Conservation (phyloP, 345 rosid species). For the Eutrema heterophyllum region DNA sequence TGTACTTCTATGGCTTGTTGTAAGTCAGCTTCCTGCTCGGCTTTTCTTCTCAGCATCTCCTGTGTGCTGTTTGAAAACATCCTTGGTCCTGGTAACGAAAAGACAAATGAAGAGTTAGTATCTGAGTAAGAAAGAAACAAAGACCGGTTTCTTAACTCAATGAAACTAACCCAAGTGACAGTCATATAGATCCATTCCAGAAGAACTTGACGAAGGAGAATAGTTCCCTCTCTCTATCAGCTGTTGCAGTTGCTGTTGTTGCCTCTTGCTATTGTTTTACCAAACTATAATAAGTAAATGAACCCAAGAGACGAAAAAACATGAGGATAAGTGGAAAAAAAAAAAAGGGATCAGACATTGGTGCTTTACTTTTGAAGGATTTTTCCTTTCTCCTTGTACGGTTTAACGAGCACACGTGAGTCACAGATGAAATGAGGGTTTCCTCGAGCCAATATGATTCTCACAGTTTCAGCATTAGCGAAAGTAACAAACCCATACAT, state of each 20-base stretch:
- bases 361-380: constrained; percentile 51
- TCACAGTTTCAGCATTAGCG: constrained; percentile 69
- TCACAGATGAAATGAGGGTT: constrained; percentile 90
- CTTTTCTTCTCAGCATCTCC: constrained; percentile 64
- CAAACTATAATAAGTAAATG: constrained; percentile 10
- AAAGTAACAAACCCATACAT: constrained; percentile 97
- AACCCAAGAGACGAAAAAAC: not conserved
- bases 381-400: constrained; percentile 94
- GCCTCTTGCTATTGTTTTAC: constrained; percentile 54
- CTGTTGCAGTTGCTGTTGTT: constrained; percentile 48
- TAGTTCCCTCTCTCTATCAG: constrained; percentile 57
- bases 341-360: not conserved
- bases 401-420: constrained; percentile 90
- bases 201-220: constrained; percentile 65
- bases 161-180: constrained; percentile 50
- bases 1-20: constrained; percentile 76
- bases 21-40: constrained; percentile 76
- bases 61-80: constrained; percentile 41
- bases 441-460: constrained; percentile 66
- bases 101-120: not conserved
- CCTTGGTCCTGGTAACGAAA: constrained; percentile 43
- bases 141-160: not conserved
- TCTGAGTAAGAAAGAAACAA: not conserved
- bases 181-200: constrained; percentile 52
- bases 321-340: not conserved